Evolutionary conservation across 768 basidiomycete genomes (phyloP).

Genomic region (Amyloporia xantha): DNA sequence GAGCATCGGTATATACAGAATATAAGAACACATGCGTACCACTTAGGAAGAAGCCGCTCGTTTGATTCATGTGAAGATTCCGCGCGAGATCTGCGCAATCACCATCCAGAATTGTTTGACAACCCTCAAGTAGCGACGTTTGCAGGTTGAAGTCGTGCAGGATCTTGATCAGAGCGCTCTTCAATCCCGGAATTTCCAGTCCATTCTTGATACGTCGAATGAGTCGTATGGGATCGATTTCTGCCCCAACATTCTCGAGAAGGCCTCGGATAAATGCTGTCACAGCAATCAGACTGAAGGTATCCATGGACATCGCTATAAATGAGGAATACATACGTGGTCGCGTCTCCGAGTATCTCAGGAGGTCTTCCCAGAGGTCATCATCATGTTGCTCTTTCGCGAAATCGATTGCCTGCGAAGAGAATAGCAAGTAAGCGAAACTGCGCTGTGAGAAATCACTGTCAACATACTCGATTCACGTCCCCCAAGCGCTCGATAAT

Average conservation of each 20-base stretch:
- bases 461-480: conserved; percentile 65
- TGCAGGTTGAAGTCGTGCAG: conserved; percentile 94
- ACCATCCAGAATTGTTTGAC: conserved; percentile 77
- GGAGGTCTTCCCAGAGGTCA: conserved; percentile 95
- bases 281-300: background rate
- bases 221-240: conserved; percentile 91
- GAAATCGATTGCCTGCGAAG: conserved; percentile 95
- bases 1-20: background rate
- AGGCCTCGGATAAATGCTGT: conserved; percentile 90
- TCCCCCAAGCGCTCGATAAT: conserved; percentile 95
- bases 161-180: conserved; percentile 93
- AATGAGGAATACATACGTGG: conserved; percentile 45
- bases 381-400: conserved; percentile 96
- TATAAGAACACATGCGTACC: conserved; percentile 37
- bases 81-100: conserved; percentile 72
- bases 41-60: conserved; percentile 69
- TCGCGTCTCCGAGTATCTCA: conserved; percentile 90
- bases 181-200: conserved; percentile 91
- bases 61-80: conserved; percentile 68
- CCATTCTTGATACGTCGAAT: conserved; percentile 95
- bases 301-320: too few relatives aligned
- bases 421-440: background rate
- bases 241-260: conserved; percentile 92
- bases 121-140: conserved; percentile 88
- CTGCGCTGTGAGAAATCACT: background rate